phyloP scores from a whole-genome alignment of 139 green algal genomes.

The Cymbomonas tetramitiformis region DNA sequence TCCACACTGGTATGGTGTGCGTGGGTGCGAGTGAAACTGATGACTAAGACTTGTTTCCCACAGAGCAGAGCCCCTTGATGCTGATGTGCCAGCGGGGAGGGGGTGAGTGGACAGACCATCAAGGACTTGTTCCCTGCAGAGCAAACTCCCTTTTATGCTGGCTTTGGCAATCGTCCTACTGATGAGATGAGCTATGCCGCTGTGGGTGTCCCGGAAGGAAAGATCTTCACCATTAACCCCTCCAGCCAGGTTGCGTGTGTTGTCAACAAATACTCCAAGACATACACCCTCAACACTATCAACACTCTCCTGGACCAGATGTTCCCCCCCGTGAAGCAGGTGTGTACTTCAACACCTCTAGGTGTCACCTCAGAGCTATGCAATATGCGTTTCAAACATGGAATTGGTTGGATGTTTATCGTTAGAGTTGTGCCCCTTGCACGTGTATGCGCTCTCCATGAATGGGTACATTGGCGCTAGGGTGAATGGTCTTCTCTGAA shows the following conservation, averaged over 20 bases:
- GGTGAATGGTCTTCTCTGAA: too few species aligned
- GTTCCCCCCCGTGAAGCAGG: conserved; percentile 3
- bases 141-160: conserved; percentile 79
- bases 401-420: too few species aligned
- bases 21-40: conserved; percentile 3
- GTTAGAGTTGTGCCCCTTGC: too few species aligned
- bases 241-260: conserved; percentile 18
- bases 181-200: conserved; percentile 74
- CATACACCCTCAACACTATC: not conserved
- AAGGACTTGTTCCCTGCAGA: conserved; percentile 64
- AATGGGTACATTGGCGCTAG: too few species aligned
- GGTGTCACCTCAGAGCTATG: too few species aligned
- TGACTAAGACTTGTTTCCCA: conserved; percentile 2
- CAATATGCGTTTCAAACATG: too few species aligned
- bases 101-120: too few species aligned
- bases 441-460: too few species aligned
- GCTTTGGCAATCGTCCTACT: conserved; percentile 85
- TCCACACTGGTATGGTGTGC: too few species aligned
- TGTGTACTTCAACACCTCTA: too few species aligned
- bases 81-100: conserved; percentile 23
- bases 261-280: not conserved
- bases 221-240: conserved; percentile 90
- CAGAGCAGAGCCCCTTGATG: not conserved
- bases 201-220: conserved; percentile 53
- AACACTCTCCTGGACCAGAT: conserved; percentile 1